These are phyloP conservation scores for Fomitopsis serialis DNA, from an alignment of 768 basidiomycete species.

Conservation along the genomic window DNA sequence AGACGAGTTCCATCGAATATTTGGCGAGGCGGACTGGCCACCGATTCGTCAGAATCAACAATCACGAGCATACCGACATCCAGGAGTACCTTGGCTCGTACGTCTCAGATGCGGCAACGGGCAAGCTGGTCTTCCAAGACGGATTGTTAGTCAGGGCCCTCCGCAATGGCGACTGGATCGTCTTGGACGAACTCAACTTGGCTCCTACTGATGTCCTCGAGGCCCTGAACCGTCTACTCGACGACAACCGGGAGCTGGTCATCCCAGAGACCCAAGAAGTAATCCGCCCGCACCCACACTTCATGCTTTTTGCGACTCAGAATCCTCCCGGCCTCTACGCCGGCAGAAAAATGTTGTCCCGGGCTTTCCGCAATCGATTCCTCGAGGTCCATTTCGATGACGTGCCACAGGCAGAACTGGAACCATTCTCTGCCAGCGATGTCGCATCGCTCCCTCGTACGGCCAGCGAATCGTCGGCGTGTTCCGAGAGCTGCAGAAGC, in stretches of 20 bases:
- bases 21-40: slow-evolving; percentile 91
- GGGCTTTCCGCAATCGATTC: slow-evolving; percentile 96
- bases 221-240: slow-evolving; percentile 91
- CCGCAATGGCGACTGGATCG: slow-evolving; percentile 93
- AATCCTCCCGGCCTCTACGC: slow-evolving; percentile 96
- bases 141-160: slow-evolving; percentile 91
- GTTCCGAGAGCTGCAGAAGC: slow-evolving; percentile 89
- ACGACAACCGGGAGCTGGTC: slow-evolving; percentile 94
- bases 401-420: slow-evolving; percentile 89
- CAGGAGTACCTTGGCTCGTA: slow-evolving; percentile 98
- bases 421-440: slow-evolving; percentile 92
- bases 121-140: slow-evolving; percentile 93
- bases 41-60: slow-evolving; percentile 96
- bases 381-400: slow-evolving; percentile 97
- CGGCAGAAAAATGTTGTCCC: slow-evolving; percentile 89
- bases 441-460: slow-evolving; percentile 90
- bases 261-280: slow-evolving; percentile 97
- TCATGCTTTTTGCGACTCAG: slow-evolving; percentile 98
- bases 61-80: slow-evolving; percentile 99
- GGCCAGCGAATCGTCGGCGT: slow-evolving; percentile 87
- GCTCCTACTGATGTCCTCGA: slow-evolving; percentile 98
- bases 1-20: slow-evolving; percentile 96
- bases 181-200: slow-evolving; percentile 94
- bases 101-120: slow-evolving; percentile 85
- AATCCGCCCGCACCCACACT: slow-evolving; percentile 87